Percentiles rank a stretch among this genome's conserved stretches.
These are phyloP conservation scores for Penicillium vulpinum DNA, from an alignment of 2,329 filamentous ascomycete genomes.

Conservation along the genomic window DNA sequence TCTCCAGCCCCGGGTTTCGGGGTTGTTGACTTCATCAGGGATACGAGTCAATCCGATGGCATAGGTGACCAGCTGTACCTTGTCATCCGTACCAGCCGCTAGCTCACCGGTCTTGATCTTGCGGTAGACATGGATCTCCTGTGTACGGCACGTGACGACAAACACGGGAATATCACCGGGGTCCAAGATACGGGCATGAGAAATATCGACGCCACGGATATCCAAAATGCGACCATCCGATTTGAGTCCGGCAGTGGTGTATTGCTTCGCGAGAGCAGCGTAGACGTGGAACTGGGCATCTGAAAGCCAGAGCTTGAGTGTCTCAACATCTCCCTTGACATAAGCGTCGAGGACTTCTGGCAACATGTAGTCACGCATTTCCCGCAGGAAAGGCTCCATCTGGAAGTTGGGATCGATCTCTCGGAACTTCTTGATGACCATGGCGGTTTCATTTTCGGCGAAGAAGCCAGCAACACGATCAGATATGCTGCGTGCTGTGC, in stretches of 20 bases:
- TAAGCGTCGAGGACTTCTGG: constrained; percentile 97
- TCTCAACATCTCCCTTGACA: constrained; percentile 91
- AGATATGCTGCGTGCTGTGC: constrained; percentile 88
- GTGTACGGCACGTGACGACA: constrained; percentile 92
- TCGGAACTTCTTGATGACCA: constrained; percentile 97
- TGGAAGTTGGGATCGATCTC: constrained; percentile 95
- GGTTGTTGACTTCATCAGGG: constrained; percentile 93
- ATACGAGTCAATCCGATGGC: constrained; percentile 94
- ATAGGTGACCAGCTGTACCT: constrained; percentile 96
- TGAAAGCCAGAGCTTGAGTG: constrained; percentile 90
- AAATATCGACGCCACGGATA: constrained; percentile 84
- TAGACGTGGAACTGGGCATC: constrained; percentile 97
- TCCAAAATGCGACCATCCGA: constrained; percentile 94
- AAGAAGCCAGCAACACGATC: constrained; percentile 94
- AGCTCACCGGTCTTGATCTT: constrained; percentile 87
- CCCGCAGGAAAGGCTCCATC: constrained; percentile 88
- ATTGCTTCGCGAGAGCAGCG: constrained; percentile 93
- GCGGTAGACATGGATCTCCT: constrained; percentile 96
- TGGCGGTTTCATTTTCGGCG: constrained; percentile 95
- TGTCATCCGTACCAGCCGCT: constrained; percentile 97
- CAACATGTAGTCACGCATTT: constrained; percentile 96
- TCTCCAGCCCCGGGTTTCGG: constrained; percentile 94
- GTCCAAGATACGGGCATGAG: constrained; percentile 49
- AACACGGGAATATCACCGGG: constrained; percentile 73
- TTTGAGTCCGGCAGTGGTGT: constrained; percentile 87